Base-by-base conservation (phyloP, 495 filamentous ascomycete species). In the Penicillium bialowiezense region DNA sequence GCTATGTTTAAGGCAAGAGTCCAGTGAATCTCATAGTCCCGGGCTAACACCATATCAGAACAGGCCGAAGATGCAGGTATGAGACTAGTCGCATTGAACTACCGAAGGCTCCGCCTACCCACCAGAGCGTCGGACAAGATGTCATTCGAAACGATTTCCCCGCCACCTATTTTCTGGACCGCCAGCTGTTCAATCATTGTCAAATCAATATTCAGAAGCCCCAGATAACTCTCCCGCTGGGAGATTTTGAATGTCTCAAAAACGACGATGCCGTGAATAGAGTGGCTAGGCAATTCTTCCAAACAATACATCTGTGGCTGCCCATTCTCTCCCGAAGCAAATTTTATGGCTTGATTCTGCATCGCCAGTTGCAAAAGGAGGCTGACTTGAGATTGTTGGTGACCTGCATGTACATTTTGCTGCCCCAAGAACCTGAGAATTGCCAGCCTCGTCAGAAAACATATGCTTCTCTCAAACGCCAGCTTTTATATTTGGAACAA, bases 311-410 rank as follows among this genome's bases (percentile, higher is more conserved):
- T 50, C 48, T 24, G 26, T 77, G 76, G 77, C 72, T 81, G 64
- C 77, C 76, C 13, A 68, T 80, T 37, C 55, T 81, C 20, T 79
- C 75, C 1, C 66, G 67, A 41, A 79, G 75, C 50, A 63, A 73
- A 3, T 65, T 78, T 43, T 57, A 61, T 42, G 58, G 52, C 12
- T 18, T 54, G 10, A 37, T 59, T 29, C 41, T 68, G 14, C 53
- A 42, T 18, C 51, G 51, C 20, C 54, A 54, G 33, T 50, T 44
- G 26, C 55, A 48, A 37, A 60, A 76, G 0, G 76, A 81, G 40
- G 50, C 75, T 44, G 73, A 65, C 21, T 60, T 78, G 20, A 61
- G 81, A 10, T 74, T 76, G 40, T 55, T 80, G 12, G 67, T 80
- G 73, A 76, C 77, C 57, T 67, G 80, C 32, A 51, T 51, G 20